Base-by-base conservation (phyloP, 2,329 filamentous ascomycete genomes). In the Penicillium thymicola region DNA sequence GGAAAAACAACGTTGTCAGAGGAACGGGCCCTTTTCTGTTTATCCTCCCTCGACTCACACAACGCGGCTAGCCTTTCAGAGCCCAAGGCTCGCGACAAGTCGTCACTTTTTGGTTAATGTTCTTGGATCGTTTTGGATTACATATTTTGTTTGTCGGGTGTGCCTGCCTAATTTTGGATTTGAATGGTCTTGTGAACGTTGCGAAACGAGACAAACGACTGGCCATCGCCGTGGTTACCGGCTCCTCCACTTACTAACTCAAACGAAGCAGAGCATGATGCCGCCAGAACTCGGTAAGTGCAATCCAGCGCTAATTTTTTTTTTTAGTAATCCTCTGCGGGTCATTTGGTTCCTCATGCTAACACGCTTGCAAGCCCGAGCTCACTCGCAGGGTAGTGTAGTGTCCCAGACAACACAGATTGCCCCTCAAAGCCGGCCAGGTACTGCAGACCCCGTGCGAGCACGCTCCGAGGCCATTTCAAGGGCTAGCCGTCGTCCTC, bases 391-490 rank as follows among this genome's bases (percentile, higher is more conserved):
- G 63, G 72, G 72, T 34, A 75, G 70, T 59, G 65, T 65, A 54
- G 70, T 73, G 40, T 74, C 73, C 45, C 74, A 76, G 60, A 65
- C 67, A 43, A 71, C 72, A 36, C 72, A 75, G 45, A 67, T 75
- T 57, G 70, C 68, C 42, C 65, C 72, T 25, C 71, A 68, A 52
- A 76, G 73, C 59, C 74, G 75, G 25, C 74, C 74, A 25, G 74
- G 72, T 21, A 76, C 74, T 27, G 70, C 72, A 27, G 75, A 77
- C 56, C 72, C 73, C 42, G 65, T 72, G 62, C 69, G 74, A 54
- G 71, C 74, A 41, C 74, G 75, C 16, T 77, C 76, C 8, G 74
- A 75, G 60, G 75, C 70, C 27, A 64, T 73, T n/a, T 76, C 76
- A 13, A 70, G 73, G 49, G 70, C 67, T 58, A 70, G 67, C 63